These are phyloP conservation scores for Eucalyptus sp. DNA, from an alignment of 345 rosid genomes.

Conservation along the genomic window DNA sequence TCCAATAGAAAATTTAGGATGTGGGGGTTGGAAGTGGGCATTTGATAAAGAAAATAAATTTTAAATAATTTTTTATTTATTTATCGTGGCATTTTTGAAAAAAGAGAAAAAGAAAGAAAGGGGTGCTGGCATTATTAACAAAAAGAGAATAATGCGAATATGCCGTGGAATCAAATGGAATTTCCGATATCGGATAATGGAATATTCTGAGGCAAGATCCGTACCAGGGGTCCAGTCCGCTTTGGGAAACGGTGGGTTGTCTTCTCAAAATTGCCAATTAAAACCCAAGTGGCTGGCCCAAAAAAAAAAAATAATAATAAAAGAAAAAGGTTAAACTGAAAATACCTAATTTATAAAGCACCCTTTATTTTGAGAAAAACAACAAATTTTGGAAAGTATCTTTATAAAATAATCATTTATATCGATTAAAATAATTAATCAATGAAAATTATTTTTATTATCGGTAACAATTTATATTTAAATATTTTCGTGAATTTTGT, in stretches of 20 bases:
- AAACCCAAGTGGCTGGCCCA: background rate
- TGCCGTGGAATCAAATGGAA: background rate
- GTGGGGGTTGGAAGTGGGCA: background rate
- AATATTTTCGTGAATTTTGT: background rate
- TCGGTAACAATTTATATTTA: rapidly evolving
- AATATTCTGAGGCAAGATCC: background rate
- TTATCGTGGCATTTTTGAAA: background rate
- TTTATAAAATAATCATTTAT: background rate
- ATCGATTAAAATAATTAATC: background rate
- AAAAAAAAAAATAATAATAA: no score
- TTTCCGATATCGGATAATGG: background rate
- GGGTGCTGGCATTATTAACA: background rate
- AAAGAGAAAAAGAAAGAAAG: background rate
- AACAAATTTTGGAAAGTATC: no score
- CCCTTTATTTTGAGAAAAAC: background rate
- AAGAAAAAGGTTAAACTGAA: no score
- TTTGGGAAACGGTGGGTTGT: background rate
- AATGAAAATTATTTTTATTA: background rate
- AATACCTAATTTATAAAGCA: background rate
- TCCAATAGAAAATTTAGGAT: background rate
- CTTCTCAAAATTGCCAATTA: background rate
- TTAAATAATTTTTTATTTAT: background rate
- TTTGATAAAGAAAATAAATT: background rate
- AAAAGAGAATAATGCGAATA: slow-evolving; percentile 8
- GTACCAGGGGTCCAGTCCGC: background rate